Base-by-base conservation (phyloP, 495 filamentous ascomycete species). In the Chaetomium cochliodes region DNA sequence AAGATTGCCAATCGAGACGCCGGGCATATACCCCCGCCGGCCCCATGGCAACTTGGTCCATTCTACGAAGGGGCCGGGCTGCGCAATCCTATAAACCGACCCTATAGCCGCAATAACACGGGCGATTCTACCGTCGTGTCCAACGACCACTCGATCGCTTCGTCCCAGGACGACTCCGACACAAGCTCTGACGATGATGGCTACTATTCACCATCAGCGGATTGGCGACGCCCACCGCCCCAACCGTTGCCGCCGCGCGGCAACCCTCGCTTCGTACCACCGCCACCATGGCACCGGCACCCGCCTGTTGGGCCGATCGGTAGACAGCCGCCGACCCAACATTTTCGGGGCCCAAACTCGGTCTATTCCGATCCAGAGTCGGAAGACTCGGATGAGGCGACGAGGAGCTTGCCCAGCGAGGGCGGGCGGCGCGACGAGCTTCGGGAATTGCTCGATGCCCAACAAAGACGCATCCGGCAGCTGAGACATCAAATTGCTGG, bases 361-460 rank as follows among this genome's bases (percentile, higher is more conserved):
- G 41, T 23, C 20, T 49, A 51, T 22, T 63, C 62, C 4, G 65
- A 61, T 7, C 65, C 62, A 30, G 65, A 59, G 25, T 66, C 53
- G 5, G 63, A 53, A 12, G 23, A 50, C 26, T 68, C 68, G 4
- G 63, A 66, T n/a, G 63, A 23, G 16, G 62, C 16, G 18, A 22
- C 47, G 3, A 54, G 13, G 42, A 58, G 28, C 53, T 0, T 56
- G 20, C 53, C 62, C 26, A 13, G 39, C 20, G 51, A 58, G 6
- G 59, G 18, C 28, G 25, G 33, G 37, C 49, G 30, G 18, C 57
- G 54, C 44, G 26, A 66, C 11, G 53, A 63, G 42, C 58, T 72
- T 3, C 69, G 62, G 67, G 26, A 46, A 8, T 57, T 39, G 44
- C 55, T 77, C 5, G 59, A 67, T 25, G 60, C 53, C 30, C 68